These are phyloP conservation scores for Maudiozyma turicensis DNA, from an alignment of 805 yeast species.

Conservation along the genomic window DNA sequence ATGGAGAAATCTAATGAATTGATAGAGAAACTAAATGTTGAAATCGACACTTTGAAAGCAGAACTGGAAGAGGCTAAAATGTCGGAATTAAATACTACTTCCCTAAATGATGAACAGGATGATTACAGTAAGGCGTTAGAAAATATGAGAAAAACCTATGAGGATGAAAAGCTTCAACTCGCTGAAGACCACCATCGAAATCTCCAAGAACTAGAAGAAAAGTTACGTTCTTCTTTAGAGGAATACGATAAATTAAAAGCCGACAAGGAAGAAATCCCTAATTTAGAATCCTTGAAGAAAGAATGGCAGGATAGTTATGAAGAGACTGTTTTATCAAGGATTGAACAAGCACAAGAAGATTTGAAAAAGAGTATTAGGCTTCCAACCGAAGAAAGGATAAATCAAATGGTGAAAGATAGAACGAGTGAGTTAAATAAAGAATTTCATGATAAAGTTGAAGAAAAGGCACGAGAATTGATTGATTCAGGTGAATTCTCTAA, in stretches of 20 bases:
- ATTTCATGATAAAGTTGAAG: constrained; percentile 6
- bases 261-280: not conserved
- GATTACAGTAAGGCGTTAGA: constrained; percentile 16
- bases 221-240: constrained; percentile 1
- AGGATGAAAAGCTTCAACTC: constrained; percentile 21
- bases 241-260: not conserved
- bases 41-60: constrained; percentile 12
- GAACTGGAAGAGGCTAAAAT: constrained; percentile 18
- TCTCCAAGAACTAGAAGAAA: constrained; percentile 13
- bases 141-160: constrained; percentile 20
- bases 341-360: constrained; percentile 33
- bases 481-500: constrained; percentile 2
- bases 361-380: constrained; percentile 39
- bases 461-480: constrained; percentile 6
- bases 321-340: constrained; percentile 20
- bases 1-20: constrained; percentile 5
- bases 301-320: constrained; percentile 32
- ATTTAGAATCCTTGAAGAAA: constrained; percentile 10
- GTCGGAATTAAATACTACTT: constrained; percentile 8
- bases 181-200: constrained; percentile 13
- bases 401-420: constrained; percentile 38
- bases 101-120: constrained; percentile 21
- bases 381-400: constrained; percentile 39
- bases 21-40: constrained; percentile 5
- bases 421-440: constrained; percentile 12